A percentile compares a stretch with the other conserved stretches of the same genome.
phyloP scores from a whole-genome alignment of 805 yeast genomes.

The Dipodascopsis tothii region DNA sequence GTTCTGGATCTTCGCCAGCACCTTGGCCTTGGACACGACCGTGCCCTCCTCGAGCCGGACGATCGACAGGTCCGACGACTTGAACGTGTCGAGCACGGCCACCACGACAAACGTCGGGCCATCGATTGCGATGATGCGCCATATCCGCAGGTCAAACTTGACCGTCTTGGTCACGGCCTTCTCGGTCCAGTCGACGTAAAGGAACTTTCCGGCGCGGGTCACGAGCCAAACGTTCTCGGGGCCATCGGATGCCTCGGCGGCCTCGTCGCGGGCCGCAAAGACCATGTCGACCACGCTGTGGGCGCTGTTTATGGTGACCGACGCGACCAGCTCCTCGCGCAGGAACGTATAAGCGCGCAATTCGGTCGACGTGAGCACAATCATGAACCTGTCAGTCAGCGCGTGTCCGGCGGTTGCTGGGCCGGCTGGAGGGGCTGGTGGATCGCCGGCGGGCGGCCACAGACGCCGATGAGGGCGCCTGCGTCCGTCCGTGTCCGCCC shows the following conservation, averaged over 20 bases:
- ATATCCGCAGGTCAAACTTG: neutral
- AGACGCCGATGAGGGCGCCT: too few species aligned
- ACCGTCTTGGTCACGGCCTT: neutral
- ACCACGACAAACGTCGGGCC: neutral
- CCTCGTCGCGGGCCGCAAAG: neutral
- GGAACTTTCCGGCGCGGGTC: neutral
- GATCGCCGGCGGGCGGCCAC: too few species aligned
- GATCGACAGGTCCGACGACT: neutral
- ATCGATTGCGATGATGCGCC: neutral
- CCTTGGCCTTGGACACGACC: neutral
- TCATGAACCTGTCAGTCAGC: neutral
- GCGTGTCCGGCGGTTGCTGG: too few species aligned
- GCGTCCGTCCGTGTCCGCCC: too few species aligned
- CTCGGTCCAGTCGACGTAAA: neutral
- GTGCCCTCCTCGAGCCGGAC: neutral
- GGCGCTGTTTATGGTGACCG: neutral
- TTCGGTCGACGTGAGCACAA: neutral
- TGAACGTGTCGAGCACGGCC: neutral
- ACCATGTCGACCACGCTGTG: neutral
- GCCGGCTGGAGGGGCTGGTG: too few species aligned
- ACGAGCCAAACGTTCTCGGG: neutral
- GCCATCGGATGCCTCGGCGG: neutral
- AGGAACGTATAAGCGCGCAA: neutral
- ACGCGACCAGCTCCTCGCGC: neutral
- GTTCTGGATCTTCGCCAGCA: neutral